Evolutionary conservation across 345 rosid species (phyloP).

Genomic region (Bruguiera parviflora): DNA sequence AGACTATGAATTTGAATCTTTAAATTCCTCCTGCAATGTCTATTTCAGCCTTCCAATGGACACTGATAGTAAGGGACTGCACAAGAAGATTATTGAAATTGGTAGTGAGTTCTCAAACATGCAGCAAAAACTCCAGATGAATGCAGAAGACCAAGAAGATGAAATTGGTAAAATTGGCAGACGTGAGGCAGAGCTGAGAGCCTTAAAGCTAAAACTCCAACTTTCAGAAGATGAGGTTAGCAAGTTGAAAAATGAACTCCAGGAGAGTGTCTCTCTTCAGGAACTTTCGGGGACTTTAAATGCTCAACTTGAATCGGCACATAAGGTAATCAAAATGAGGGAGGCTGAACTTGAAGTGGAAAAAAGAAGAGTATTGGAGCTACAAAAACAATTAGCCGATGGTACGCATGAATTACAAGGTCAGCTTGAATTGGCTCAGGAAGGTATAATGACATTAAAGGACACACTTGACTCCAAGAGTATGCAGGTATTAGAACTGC

Average conservation of each 20-base stretch:
- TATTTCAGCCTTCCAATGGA: slow-evolving; percentile 42
- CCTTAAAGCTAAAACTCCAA: slow-evolving; percentile 47
- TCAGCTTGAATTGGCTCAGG: slow-evolving; percentile 49
- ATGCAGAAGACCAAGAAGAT: slow-evolving; percentile 43
- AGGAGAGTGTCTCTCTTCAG: slow-evolving; percentile 29
- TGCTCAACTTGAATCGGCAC: slow-evolving; percentile 28
- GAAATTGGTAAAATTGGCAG: slow-evolving; percentile 34
- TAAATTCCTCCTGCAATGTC: slow-evolving; percentile 66
- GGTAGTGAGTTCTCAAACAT: slow-evolving; percentile 58
- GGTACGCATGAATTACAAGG: slow-evolving; percentile 28
- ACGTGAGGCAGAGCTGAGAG: slow-evolving; percentile 54
- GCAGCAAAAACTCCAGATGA: slow-evolving; percentile 50
- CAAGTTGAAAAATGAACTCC: slow-evolving; percentile 49
- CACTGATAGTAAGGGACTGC: slow-evolving; percentile 45
- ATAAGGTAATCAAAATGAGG: slow-evolving; percentile 18
- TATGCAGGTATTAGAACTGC: slow-evolving; percentile 53
- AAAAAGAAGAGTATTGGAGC: slow-evolving; percentile 18
- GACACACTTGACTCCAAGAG: slow-evolving; percentile 51
- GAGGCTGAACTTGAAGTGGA: slow-evolving; percentile 27
- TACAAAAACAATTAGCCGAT: slow-evolving; percentile 38
- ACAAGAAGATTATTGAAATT: slow-evolving; percentile 45
- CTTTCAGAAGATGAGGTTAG: slow-evolving; percentile 49
- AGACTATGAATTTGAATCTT: slow-evolving; percentile 72
- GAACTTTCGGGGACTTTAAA: slow-evolving; percentile 28
- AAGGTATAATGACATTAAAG: slow-evolving; percentile 42